These are phyloP conservation scores for Phialocephala sp. DNA, from an alignment of 2,329 filamentous ascomycete genomes.

Conservation along the genomic window DNA sequence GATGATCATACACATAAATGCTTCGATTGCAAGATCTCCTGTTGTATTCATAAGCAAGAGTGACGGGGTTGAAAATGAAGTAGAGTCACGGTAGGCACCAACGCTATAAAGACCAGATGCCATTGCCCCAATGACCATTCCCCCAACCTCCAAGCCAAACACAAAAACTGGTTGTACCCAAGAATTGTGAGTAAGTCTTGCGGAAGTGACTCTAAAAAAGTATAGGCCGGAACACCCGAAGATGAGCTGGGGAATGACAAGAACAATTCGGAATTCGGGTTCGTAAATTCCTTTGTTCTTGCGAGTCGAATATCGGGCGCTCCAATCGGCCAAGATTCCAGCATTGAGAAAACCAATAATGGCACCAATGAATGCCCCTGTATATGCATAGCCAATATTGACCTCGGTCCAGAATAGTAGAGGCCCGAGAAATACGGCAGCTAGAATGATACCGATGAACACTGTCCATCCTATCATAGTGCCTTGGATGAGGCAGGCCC, in stretches of 20 bases:
- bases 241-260: slow-evolving; percentile 82
- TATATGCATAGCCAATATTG: slow-evolving; percentile 85
- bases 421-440: slow-evolving; percentile 80
- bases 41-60: neutral
- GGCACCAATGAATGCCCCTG: slow-evolving; percentile 83
- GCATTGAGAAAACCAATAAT: slow-evolving; percentile 78
- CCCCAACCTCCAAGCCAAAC: slow-evolving; percentile 83
- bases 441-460: slow-evolving; percentile 83
- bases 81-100: slow-evolving; percentile 80
- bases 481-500: slow-evolving; percentile 81
- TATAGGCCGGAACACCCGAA: slow-evolving; percentile 80
- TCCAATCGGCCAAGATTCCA: slow-evolving; percentile 75
- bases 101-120: slow-evolving; percentile 87
- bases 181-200: slow-evolving; percentile 66
- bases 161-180: slow-evolving; percentile 78
- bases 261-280: slow-evolving; percentile 85
- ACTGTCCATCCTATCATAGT: slow-evolving; percentile 95
- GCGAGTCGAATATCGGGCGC: slow-evolving; percentile 71
- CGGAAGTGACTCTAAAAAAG: slow-evolving; percentile 79
- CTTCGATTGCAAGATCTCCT: slow-evolving; percentile 84
- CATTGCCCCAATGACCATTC: slow-evolving; percentile 92
- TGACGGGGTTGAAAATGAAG: neutral
- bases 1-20: slow-evolving; percentile 86
- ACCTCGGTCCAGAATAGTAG: slow-evolving; percentile 84
- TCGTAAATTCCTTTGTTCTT: slow-evolving; percentile 84